Conservation (phyloP, 169 alveolate genomes). For the Ichthyophthirius multifiliis region DNA sequence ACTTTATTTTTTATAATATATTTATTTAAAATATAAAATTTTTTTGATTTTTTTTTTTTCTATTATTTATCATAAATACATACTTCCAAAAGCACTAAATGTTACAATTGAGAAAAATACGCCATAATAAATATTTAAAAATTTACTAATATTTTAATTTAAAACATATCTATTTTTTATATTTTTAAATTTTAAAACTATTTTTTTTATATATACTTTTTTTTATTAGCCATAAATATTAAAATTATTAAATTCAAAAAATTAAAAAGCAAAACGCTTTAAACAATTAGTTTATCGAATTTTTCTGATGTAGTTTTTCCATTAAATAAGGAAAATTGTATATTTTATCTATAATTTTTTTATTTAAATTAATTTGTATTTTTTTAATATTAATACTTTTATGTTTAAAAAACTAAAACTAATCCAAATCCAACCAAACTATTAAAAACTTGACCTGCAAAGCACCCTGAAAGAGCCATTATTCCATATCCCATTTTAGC, state of each 20-base stretch:
- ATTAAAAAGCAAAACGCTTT: neutral
- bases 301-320: neutral
- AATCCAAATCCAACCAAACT: conserved; percentile 47
- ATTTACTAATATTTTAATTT: neutral
- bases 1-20: too few relatives aligned
- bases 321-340: neutral
- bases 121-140: neutral
- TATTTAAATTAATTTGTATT: neutral
- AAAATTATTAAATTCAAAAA: neutral
- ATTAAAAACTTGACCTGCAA: conserved; percentile 53
- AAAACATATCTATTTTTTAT: neutral
- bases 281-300: neutral
- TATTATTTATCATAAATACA: too few relatives aligned
- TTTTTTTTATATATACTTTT: neutral
- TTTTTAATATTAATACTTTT: neutral
- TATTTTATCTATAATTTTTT: neutral
- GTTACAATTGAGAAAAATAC: neutral
- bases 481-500: conserved; percentile 44
- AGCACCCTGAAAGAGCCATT: conserved; percentile 60
- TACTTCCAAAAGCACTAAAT: too few relatives aligned
- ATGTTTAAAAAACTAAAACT: conserved; percentile 26
- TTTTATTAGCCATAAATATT: neutral
- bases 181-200: neutral
- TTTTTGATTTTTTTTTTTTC: too few relatives aligned
- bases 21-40: too few relatives aligned